phyloP scores from a whole-genome alignment of 345 rosid genomes.

The Gossypium arboreum region DNA sequence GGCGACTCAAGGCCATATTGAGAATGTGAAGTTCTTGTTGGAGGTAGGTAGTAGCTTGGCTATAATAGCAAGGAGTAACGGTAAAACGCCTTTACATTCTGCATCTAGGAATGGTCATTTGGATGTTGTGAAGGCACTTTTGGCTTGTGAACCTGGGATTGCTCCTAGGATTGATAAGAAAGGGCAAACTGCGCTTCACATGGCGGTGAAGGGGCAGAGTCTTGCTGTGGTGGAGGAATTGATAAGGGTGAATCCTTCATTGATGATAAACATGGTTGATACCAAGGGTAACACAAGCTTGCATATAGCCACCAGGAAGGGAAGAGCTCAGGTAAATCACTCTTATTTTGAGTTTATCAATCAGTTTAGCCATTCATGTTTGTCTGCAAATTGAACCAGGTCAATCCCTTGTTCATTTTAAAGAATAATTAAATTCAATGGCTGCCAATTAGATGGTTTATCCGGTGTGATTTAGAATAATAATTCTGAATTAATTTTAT shows the following conservation, averaged over 20 bases:
- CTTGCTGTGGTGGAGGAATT: slow-evolving; percentile 60
- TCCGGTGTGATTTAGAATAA: background rate
- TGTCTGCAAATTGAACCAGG: background rate
- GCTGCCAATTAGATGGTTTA: background rate
- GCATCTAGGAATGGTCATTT: slow-evolving; percentile 86
- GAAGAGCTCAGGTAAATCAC: slow-evolving; percentile 62
- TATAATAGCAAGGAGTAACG: slow-evolving; percentile 79
- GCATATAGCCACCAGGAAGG: slow-evolving; percentile 81
- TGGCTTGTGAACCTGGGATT: slow-evolving; percentile 54
- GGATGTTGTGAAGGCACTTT: slow-evolving; percentile 60
- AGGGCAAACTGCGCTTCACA: slow-evolving; percentile 94
- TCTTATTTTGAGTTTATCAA: background rate
- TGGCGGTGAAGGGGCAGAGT: slow-evolving; percentile 88
- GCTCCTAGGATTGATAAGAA: slow-evolving; percentile 72
- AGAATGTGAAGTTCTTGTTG: slow-evolving; percentile 57
- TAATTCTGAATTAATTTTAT: background rate
- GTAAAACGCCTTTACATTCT: slow-evolving; percentile 88
- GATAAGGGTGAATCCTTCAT: slow-evolving; percentile 55
- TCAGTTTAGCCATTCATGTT: background rate
- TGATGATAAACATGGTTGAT: slow-evolving; percentile 57
- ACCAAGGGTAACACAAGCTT: slow-evolving; percentile 70
- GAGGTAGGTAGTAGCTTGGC: slow-evolving; percentile 79
- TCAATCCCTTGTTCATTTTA: background rate
- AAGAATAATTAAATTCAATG: background rate
- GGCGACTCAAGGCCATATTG: slow-evolving; percentile 81